Percentiles rank a stretch among this genome's conserved stretches.
These are phyloP conservation scores for Kockiozyma suomiensis DNA, from an alignment of 805 yeast genomes.

Conservation along the genomic window DNA sequence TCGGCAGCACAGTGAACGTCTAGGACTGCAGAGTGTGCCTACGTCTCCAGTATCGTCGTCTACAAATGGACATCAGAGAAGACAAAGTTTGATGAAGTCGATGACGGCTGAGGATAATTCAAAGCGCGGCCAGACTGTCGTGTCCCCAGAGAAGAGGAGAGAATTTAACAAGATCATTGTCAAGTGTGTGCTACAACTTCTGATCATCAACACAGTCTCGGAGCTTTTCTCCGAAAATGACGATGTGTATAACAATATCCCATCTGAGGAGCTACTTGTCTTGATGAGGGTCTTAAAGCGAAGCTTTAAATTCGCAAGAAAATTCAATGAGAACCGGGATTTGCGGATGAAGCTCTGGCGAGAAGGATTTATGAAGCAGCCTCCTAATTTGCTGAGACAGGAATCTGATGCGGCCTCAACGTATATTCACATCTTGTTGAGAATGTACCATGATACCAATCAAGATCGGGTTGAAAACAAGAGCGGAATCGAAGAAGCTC, in stretches of 20 bases:
- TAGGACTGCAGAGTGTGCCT: slow-evolving; percentile 15
- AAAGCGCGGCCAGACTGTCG: slow-evolving; percentile 7
- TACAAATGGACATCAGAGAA: background rate
- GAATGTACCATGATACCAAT: slow-evolving; percentile 68
- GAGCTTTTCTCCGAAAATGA: slow-evolving; percentile 67
- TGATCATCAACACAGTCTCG: slow-evolving; percentile 82
- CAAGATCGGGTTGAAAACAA: slow-evolving; percentile 54
- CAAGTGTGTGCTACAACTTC: slow-evolving; percentile 85
- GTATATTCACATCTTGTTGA: slow-evolving; percentile 75
- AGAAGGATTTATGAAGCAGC: slow-evolving; percentile 86
- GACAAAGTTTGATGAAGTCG: background rate
- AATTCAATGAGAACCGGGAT: slow-evolving; percentile 85
- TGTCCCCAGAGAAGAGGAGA: slow-evolving; percentile 48
- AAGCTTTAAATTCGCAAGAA: slow-evolving; percentile 81
- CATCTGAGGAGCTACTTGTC: slow-evolving; percentile 62
- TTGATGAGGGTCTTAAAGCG: slow-evolving; percentile 62
- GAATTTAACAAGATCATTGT: slow-evolving; percentile 76
- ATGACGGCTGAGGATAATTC: background rate
- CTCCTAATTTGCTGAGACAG: slow-evolving; percentile 89
- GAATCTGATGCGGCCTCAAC: slow-evolving; percentile 91
- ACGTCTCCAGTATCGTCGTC: slow-evolving; percentile 5
- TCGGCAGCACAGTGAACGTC: slow-evolving; percentile 23
- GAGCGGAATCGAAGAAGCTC: slow-evolving; percentile 53
- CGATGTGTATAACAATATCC: slow-evolving; percentile 66
- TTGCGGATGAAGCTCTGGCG: slow-evolving; percentile 86